Conservation (phyloP, 306 rosid species). For the peach (Prunus persica) region Prunus_persica_NCBIv2 NC_034011.1:164001-164500, state of each 20-base stretch:
- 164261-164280: not conserved
- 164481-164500: too few species aligned
- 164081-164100: not conserved
- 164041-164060: not conserved
- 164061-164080: not conserved
- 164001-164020: not conserved
- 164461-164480: too few species aligned
- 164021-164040: not conserved
- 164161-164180: not conserved
- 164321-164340: too few species aligned
- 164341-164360: too few species aligned
- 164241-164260: not conserved
- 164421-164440: too few species aligned
- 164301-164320: too few species aligned
- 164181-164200: not conserved
- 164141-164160: not conserved
- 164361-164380: too few species aligned
- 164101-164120: not conserved
- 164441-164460: too few species aligned
- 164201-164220: not conserved
- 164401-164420: too few species aligned
- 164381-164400: too few species aligned
- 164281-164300: too few species aligned
- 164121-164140: too few species aligned
- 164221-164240: not conserved